Evolutionary conservation across 1,139 yeast genomes (phyloP).

Genomic region (Pichia sp.): DNA sequence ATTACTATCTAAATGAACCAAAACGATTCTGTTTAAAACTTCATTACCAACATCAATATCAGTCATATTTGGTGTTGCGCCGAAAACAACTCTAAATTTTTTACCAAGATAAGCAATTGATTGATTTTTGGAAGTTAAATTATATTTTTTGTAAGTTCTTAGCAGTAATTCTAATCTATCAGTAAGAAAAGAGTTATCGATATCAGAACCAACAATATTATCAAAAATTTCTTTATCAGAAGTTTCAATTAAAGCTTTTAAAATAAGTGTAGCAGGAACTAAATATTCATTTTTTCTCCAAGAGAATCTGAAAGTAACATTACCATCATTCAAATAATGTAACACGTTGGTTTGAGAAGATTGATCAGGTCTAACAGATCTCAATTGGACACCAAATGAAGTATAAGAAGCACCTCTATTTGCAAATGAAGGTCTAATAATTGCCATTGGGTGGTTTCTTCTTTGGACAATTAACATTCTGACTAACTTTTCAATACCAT

Average conservation of each 20-base stretch:
- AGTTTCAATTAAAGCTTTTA: constrained; percentile 84
- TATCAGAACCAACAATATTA: constrained; percentile 88
- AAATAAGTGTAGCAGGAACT: constrained; percentile 87
- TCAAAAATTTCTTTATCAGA: constrained; percentile 94
- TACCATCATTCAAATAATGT: constrained; percentile 93
- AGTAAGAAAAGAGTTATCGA: constrained; percentile 83
- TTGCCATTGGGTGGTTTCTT: constrained; percentile 96
- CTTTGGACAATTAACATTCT: constrained; percentile 98
- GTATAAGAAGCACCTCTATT: constrained; percentile 92
- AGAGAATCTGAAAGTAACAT: constrained; percentile 90
- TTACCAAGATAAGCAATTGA: constrained; percentile 92
- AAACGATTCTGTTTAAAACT: constrained; percentile 73
- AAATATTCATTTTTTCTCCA: constrained; percentile 96
- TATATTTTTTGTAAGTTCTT: constrained; percentile 79
- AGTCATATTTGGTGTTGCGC: constrained; percentile 78
- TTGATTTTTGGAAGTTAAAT: constrained; percentile 73
- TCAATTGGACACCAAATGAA: constrained; percentile 85
- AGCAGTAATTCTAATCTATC: constrained; percentile 94
- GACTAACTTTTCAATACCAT: constrained; percentile 92
- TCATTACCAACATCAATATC: constrained; percentile 90
- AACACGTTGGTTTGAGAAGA: constrained; percentile 94
- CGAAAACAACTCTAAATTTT: constrained; percentile 89
- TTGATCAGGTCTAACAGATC: constrained; percentile 94
- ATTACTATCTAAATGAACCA: constrained; percentile 74
- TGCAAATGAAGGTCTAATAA: constrained; percentile 88